Base-by-base conservation (phyloP, 768 basidiomycete genomes). In the Nevesoporus exiguus region DNA sequence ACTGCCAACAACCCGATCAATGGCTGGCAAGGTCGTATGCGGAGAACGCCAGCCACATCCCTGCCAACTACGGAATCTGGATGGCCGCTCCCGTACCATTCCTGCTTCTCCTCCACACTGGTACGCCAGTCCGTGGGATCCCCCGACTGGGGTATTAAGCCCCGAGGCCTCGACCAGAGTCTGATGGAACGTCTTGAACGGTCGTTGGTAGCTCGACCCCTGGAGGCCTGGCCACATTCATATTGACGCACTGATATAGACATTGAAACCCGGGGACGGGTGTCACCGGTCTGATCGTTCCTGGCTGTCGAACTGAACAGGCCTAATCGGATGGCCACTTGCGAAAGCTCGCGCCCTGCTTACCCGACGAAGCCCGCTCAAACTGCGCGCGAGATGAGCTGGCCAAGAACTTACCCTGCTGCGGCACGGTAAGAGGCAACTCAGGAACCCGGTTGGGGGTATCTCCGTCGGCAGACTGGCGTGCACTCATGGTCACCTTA, bases 401-500 rank as follows among this genome's bases (percentile, higher is more conserved):
- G 29, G 30, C 9, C 30, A 9, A 30, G 15, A 31, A 27, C 37
- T 31, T 31, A 11, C n/a, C n/a, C n/a, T 30, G 50, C 33, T 43
- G 31, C 50, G 41, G 31, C 50, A 33, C 25, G 15, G 27, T 46
- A 7, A 11, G 51, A 37, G 34, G 49, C 39, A 22, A 34, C 31
- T 19, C 41, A 21, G 34, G 42, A 43, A 41, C 30, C 34, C 34
- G 17, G 34, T 40, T 39, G 53, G 43, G 48, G 27, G 48, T 19
- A 45, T 22, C 7, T 54, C 57, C 51, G 51, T 45, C 57, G 57
- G 57, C 36, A 29, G 9, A 43, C 40, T 21, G 30, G 30, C 21
- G 2, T 15, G 21, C 15, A 10, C 9, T 41, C 2, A 33, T 17
- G 4, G 7, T 13, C 29, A 31, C 21, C 9, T 49, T 41, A 25